Conservation (phyloP, 2,329 filamentous ascomycete genomes). For the Neofusicoccum cordaticola region DNA sequence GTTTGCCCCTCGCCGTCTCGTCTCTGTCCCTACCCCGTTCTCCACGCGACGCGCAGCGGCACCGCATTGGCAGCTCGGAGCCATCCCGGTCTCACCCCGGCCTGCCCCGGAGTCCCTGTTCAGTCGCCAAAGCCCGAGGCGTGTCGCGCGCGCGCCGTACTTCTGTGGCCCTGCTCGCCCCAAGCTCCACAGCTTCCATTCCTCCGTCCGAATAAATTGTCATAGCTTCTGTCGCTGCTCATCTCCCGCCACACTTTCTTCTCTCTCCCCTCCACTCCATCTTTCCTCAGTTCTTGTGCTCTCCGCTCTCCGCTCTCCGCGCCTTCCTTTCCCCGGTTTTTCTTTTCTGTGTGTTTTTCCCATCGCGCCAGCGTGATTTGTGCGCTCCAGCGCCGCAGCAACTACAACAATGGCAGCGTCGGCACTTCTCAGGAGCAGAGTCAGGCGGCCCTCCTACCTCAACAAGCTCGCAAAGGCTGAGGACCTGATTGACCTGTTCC, state of each 20-base stretch:
- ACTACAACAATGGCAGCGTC: constrained; percentile 55
- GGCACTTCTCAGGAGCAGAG: constrained; percentile 70
- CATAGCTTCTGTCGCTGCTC: constrained; percentile 11
- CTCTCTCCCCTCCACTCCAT: neutral
- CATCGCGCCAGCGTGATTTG: neutral
- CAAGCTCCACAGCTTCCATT: constrained; percentile 11
- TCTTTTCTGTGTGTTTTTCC: neutral
- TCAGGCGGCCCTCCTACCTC: constrained; percentile 72
- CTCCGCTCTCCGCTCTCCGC: neutral
- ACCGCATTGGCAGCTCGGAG: neutral
- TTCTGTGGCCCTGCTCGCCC: neutral
- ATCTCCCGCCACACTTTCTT: constrained; percentile 1
- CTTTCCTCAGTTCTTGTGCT: neutral
- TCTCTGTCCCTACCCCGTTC: neutral
- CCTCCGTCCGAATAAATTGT: constrained; percentile 12
- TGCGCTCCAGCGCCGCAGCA: neutral
- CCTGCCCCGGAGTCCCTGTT: neutral
- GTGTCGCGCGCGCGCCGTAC: neutral
- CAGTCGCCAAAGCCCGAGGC: neutral
- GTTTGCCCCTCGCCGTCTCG: neutral
- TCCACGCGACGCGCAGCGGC: neutral
- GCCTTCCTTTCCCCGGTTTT: neutral
- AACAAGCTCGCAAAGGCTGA: constrained; percentile 76
- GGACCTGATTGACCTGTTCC: constrained; percentile 77
- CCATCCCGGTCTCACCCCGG: constrained; percentile 4